A percentile compares a stretch with the other conserved stretches of the same genome.
Conservation (phyloP, 148 eudicot species). For the Rhododendron mucronatum region DNA sequence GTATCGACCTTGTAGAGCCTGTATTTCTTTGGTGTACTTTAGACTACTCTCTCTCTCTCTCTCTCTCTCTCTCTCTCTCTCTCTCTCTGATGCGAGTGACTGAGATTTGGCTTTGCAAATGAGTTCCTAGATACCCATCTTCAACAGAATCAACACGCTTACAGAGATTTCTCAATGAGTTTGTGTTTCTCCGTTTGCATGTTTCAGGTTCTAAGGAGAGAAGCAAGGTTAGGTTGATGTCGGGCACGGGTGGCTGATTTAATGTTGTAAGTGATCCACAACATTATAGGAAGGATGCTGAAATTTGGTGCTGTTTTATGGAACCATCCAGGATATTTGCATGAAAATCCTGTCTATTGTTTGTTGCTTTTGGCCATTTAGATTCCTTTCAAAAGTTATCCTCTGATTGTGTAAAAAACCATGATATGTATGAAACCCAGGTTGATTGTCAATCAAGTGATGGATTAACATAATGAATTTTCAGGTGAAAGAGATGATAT, state of each 20-base stretch:
- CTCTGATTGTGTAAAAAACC: neutral
- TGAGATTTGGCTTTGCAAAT: neutral
- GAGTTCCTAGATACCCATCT: neutral
- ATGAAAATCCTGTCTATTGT: neutral
- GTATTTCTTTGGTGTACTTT: neutral
- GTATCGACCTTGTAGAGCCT: neutral
- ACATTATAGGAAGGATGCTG: conserved; percentile 1
- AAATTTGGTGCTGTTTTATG: conserved; percentile 8
- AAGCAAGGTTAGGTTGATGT: conserved; percentile 71
- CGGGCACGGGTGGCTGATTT: neutral
- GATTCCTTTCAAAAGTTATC: neutral
- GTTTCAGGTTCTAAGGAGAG: conserved; percentile 69
- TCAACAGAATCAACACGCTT: neutral
- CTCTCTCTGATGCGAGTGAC: neutral
- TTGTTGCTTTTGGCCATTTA: neutral
- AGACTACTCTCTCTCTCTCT: neutral
- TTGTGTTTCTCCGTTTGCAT: neutral
- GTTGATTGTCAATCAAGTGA: neutral
- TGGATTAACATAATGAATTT: neutral
- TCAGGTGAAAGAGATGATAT: neutral
- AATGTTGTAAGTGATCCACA: neutral
- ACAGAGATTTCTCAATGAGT: neutral
- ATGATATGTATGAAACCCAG: neutral
- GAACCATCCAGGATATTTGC: neutral
- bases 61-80: no score